phyloP scores from a whole-genome alignment of 2,329 filamentous ascomycete species.

The Neonectria coccinea region DNA sequence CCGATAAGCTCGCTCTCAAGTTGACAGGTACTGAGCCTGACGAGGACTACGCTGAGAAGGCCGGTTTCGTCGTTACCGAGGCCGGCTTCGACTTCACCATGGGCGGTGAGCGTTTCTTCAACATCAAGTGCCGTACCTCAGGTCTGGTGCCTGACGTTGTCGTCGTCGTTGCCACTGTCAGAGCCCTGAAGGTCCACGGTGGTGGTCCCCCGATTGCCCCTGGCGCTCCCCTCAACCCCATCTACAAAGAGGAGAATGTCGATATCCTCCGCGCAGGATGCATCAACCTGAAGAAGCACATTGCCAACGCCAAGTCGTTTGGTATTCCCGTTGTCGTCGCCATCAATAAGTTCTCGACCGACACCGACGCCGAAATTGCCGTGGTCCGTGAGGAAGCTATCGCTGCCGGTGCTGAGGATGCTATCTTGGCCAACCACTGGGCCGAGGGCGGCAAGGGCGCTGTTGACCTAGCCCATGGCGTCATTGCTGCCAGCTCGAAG shows the following conservation, averaged over 20 bases:
- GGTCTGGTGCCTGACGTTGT: conserved; percentile 93
- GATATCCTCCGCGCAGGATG: conserved; percentile 91
- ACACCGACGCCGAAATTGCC: conserved; percentile 91
- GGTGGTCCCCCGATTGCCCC: conserved; percentile 94
- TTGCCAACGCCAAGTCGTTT: conserved; percentile 87
- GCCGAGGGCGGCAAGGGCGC: conserved; percentile 93
- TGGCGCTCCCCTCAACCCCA: conserved; percentile 84
- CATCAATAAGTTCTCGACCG: conserved; percentile 95
- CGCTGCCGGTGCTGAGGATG: conserved; percentile 91
- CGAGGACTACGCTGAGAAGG: conserved; percentile 84
- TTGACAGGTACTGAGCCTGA: conserved; percentile 93
- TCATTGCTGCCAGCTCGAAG: conserved; percentile 85
- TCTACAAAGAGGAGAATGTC: conserved; percentile 94
- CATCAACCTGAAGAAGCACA: conserved; percentile 95
- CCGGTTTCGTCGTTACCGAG: conserved; percentile 95
- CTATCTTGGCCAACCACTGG: conserved; percentile 96
- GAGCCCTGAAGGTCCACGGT: conserved; percentile 96
- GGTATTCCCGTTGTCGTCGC: conserved; percentile 95
- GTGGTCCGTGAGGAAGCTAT: conserved; percentile 92
- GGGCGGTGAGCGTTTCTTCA: conserved; percentile 99
- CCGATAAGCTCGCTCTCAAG: conserved; percentile 95
- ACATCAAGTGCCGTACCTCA: conserved; percentile 98
- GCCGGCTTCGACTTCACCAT: conserved; percentile 99
- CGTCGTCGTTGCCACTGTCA: conserved; percentile 93
- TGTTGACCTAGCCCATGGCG: conserved; percentile 86